Conservation (phyloP, 495 filamentous ascomycete genomes). For the Beverwykella pulmonaria region DNA sequence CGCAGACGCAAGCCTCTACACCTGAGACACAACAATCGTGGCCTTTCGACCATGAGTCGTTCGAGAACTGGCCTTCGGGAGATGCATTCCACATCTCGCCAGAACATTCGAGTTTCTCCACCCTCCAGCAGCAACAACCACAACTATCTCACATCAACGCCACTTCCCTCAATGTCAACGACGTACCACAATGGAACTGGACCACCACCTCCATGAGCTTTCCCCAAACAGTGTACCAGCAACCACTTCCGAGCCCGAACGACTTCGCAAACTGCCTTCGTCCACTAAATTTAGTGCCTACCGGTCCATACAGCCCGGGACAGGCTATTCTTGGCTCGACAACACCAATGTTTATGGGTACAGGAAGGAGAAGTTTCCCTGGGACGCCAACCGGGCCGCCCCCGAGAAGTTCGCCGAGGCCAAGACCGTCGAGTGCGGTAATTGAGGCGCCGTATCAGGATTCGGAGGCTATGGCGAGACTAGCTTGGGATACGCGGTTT, state of each 20-base stretch:
- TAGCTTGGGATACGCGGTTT: constrained; percentile 1
- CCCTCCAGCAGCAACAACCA: not conserved
- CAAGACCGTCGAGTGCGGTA: not conserved
- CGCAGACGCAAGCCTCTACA: constrained; percentile 26
- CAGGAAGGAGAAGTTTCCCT: not conserved
- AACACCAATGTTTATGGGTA: not conserved
- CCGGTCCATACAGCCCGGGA: constrained; percentile 2
- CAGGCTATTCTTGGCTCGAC: constrained; percentile 1
- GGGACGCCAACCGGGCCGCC: not conserved
- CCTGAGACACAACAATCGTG: constrained; percentile 24
- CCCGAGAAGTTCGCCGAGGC: not conserved
- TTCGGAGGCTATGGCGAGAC: constrained; percentile 12
- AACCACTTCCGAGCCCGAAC: not conserved
- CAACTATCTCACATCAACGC: not conserved
- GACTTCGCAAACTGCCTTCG: not conserved
- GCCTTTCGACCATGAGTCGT: constrained; percentile 15
- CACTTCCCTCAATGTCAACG: not conserved
- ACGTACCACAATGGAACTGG: constrained; percentile 22
- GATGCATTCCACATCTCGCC: constrained; percentile 7
- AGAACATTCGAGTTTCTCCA: not conserved
- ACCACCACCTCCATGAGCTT: constrained; percentile 10
- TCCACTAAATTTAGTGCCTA: not conserved
- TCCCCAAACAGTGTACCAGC: constrained; percentile 1
- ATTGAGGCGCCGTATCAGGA: constrained; percentile 15
- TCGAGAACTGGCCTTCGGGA: constrained; percentile 16